Percentiles rank a stretch among this genome's conserved stretches.
Evolutionary conservation across 2,329 filamentous ascomycete genomes (phyloP).

Genomic region (Chaetomiaceae sp.): DNA sequence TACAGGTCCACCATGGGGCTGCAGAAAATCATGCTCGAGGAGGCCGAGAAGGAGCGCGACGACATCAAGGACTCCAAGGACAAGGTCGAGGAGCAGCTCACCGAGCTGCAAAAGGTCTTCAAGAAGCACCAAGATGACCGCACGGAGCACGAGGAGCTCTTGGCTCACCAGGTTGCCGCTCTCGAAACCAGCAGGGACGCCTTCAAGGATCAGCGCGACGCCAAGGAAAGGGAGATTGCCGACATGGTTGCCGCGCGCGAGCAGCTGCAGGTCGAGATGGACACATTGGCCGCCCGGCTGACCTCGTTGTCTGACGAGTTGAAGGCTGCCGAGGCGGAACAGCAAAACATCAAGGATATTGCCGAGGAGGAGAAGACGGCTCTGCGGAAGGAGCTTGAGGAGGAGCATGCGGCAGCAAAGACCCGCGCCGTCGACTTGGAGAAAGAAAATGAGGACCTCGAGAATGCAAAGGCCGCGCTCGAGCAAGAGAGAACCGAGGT

Average conservation of each 20-base stretch:
- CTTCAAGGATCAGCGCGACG: conserved; percentile 25
- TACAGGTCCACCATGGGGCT: conserved; percentile 34
- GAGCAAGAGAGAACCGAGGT: conserved; percentile 28
- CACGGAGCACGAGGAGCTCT: conserved; percentile 21
- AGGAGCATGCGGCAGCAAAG: conserved; percentile 18
- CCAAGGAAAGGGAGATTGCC: conserved; percentile 24
- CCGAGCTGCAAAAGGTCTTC: conserved; percentile 18
- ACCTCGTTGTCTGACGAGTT: conserved; percentile 15
- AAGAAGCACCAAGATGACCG: conserved; percentile 21
- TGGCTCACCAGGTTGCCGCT: conserved; percentile 23
- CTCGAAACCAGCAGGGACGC: conserved; percentile 22
- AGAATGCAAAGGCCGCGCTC: conserved; percentile 26
- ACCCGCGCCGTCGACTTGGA: conserved; percentile 18
- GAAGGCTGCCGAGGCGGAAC: conserved; percentile 20
- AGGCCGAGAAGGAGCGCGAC: conserved; percentile 35
- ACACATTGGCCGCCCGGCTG: conserved; percentile 10
- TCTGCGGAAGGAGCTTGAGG: conserved; percentile 23
- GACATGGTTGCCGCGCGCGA: conserved; percentile 20
- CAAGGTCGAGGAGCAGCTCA: conserved; percentile 15
- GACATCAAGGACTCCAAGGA: conserved; percentile 27
- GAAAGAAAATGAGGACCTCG: conserved; percentile 28
- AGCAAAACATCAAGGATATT: conserved; percentile 22
- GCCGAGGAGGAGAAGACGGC: conserved; percentile 27
- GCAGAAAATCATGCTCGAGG: conserved; percentile 33
- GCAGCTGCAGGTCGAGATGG: conserved; percentile 17